phyloP scores from a whole-genome alignment of 306 rosid genomes.

The Malus fusca region DNA sequence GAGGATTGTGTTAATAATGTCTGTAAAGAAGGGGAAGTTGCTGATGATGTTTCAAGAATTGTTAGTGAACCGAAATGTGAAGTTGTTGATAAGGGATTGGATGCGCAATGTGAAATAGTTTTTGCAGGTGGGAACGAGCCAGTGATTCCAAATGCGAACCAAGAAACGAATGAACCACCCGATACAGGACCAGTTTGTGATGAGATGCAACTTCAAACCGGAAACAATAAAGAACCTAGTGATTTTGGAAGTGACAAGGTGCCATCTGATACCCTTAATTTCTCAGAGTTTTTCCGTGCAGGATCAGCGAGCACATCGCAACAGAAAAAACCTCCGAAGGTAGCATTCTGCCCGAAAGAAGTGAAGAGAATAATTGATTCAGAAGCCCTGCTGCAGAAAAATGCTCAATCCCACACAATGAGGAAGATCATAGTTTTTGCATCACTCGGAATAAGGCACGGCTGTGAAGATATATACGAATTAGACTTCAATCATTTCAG shows the following conservation, averaged over 20 bases:
- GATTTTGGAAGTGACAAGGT: slow-evolving; percentile 13
- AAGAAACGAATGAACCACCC: slow-evolving; percentile 22
- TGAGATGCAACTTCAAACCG: slow-evolving; percentile 16
- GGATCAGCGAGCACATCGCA: slow-evolving; percentile 30
- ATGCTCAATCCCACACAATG: slow-evolving; percentile 74
- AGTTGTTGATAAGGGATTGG: slow-evolving; percentile 19
- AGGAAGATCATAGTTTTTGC: slow-evolving; percentile 84
- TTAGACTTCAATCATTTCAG: slow-evolving; percentile 72
- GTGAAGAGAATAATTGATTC: slow-evolving; percentile 61
- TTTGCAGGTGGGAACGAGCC: slow-evolving; percentile 7
- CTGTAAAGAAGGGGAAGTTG: slow-evolving; percentile 21
- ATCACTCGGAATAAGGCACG: slow-evolving; percentile 82
- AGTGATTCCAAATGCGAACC: slow-evolving; percentile 13
- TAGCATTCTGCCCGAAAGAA: slow-evolving; percentile 84
- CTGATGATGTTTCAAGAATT: slow-evolving; percentile 15
- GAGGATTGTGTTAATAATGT: slow-evolving; percentile 14
- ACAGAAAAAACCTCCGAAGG: slow-evolving; percentile 49
- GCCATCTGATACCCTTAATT: slow-evolving; percentile 11
- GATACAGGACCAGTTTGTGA: slow-evolving; percentile 9
- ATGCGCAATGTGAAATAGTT: slow-evolving; percentile 10
- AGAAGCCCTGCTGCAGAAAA: slow-evolving; percentile 39
- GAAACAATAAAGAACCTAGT: slow-evolving; percentile 20
- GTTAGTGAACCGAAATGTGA: slow-evolving; percentile 18
- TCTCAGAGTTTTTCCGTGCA: slow-evolving; percentile 6
- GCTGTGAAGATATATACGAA: slow-evolving; percentile 78